Conservation (phyloP, 1,139 yeast genomes). For the Pneumocystis oryctolagi region DNA sequence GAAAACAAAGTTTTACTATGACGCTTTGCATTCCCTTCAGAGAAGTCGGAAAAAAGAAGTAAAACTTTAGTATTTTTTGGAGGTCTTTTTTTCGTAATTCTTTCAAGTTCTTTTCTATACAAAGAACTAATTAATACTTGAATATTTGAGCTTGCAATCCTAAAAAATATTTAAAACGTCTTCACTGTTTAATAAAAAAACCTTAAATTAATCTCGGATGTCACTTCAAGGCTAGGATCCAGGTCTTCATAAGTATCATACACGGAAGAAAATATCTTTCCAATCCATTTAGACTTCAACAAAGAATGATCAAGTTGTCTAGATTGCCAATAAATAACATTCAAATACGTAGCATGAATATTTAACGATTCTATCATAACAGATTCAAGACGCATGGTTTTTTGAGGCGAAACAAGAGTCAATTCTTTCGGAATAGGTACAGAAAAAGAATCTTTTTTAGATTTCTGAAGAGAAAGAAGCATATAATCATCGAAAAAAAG, state of each 20-base stretch:
- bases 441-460: constrained; percentile 17
- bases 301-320: neutral
- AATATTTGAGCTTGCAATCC: constrained; percentile 5
- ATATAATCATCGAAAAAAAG: constrained; percentile 21
- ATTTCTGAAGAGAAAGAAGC: constrained; percentile 22
- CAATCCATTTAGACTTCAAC: neutral
- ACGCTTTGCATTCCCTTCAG: constrained; percentile 22
- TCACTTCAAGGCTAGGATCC: constrained; percentile 16
- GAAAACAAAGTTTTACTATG: constrained; percentile 26
- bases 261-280: constrained; percentile 19
- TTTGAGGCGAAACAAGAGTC: constrained; percentile 17
- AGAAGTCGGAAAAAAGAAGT: constrained; percentile 21
- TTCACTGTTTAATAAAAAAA: neutral
- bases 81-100: constrained; percentile 31
- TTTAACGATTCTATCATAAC: constrained; percentile 22
- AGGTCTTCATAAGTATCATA: constrained; percentile 17
- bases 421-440: constrained; percentile 21
- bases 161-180: neutral
- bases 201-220: neutral
- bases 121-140: constrained; percentile 13
- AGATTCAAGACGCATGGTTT: constrained; percentile 16
- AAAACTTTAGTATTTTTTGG: constrained; percentile 26
- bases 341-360: constrained; percentile 24
- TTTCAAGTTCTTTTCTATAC: constrained; percentile 25
- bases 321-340: constrained; percentile 19